These are phyloP conservation scores for Coriaria nepalensis DNA, from an alignment of 306 rosid species.

Conservation along the genomic window DNA sequence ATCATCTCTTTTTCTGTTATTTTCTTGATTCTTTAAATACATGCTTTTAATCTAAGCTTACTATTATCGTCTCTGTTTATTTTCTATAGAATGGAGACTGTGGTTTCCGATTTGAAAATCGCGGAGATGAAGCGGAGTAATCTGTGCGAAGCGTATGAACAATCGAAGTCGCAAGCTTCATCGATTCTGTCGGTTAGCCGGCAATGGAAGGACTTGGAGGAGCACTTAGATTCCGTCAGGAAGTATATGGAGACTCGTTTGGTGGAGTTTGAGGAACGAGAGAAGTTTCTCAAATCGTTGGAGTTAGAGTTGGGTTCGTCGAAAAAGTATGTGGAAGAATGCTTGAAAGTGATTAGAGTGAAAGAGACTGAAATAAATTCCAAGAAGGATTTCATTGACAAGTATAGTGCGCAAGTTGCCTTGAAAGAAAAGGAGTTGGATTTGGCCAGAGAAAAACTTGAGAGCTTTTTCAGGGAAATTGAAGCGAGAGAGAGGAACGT, in stretches of 20 bases:
- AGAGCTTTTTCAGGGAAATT: background rate
- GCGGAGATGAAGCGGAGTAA: constrained; percentile 22
- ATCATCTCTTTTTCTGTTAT: too few relatives aligned
- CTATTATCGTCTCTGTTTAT: too few relatives aligned
- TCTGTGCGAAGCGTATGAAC: constrained; percentile 17
- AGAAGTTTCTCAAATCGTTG: constrained; percentile 10
- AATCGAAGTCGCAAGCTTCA: constrained; percentile 21
- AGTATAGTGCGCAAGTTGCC: background rate
- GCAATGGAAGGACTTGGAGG: constrained; percentile 41
- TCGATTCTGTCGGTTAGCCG: constrained; percentile 15
- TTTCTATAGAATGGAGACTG: constrained; percentile 33
- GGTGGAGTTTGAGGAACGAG: constrained; percentile 10
- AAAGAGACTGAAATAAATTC: constrained; percentile 3
- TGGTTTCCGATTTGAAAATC: constrained; percentile 11
- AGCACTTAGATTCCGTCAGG: constrained; percentile 22
- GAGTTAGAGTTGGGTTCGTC: constrained; percentile 7
- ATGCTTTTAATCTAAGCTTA: too few relatives aligned
- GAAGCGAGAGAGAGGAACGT: constrained; percentile 4
- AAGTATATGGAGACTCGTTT: constrained; percentile 3
- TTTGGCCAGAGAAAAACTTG: background rate
- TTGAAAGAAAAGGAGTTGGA: constrained; percentile 2
- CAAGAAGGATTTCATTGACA: background rate
- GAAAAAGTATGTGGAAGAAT: background rate
- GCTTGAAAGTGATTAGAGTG: constrained; percentile 7
- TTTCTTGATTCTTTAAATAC: too few relatives aligned